Evolutionary conservation across 768 basidiomycete genomes (phyloP).

Genomic region (Fibroporia radiculosa): DNA sequence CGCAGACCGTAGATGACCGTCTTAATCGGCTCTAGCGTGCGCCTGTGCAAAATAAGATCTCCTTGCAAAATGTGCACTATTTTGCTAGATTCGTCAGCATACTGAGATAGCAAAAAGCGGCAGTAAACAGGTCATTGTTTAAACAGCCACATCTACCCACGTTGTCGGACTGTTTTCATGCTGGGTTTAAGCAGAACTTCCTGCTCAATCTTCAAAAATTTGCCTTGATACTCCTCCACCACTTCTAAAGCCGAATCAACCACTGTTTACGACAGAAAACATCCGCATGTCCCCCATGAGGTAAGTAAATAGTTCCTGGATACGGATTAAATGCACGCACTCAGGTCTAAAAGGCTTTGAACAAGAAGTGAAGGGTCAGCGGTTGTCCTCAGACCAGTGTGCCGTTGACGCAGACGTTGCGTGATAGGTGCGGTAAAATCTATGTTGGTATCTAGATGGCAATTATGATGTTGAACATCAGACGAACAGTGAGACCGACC

Average conservation of each 20-base stretch:
- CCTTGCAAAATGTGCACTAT: slow-evolving; percentile 71
- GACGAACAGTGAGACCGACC: neutral
- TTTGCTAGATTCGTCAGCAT: neutral
- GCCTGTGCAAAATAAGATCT: slow-evolving; percentile 66
- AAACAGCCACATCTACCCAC: slow-evolving; percentile 33
- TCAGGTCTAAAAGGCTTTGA: slow-evolving; percentile 57
- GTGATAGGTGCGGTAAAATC: slow-evolving; percentile 49
- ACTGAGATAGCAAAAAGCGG: neutral
- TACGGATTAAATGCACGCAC: slow-evolving; percentile 18
- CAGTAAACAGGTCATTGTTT: neutral
- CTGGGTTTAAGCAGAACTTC: slow-evolving; percentile 51
- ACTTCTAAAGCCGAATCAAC: slow-evolving; percentile 65
- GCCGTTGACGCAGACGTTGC: slow-evolving; percentile 46
- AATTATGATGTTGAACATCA: neutral
- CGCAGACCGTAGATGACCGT: slow-evolving; percentile 61
- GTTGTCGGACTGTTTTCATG: slow-evolving; percentile 49
- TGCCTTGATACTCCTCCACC: slow-evolving; percentile 59
- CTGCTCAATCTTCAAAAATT: slow-evolving; percentile 54
- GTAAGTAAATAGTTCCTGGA: neutral
- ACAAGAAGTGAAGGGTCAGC: slow-evolving; percentile 65
- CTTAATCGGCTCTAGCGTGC: slow-evolving; percentile 66
- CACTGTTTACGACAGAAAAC: slow-evolving; percentile 40
- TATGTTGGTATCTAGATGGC: slow-evolving; percentile 28
- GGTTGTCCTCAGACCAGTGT: slow-evolving; percentile 53
- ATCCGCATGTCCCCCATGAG: neutral